phyloP scores from a whole-genome alignment of 805 yeast species.

The Candida krabiensis region DNA sequence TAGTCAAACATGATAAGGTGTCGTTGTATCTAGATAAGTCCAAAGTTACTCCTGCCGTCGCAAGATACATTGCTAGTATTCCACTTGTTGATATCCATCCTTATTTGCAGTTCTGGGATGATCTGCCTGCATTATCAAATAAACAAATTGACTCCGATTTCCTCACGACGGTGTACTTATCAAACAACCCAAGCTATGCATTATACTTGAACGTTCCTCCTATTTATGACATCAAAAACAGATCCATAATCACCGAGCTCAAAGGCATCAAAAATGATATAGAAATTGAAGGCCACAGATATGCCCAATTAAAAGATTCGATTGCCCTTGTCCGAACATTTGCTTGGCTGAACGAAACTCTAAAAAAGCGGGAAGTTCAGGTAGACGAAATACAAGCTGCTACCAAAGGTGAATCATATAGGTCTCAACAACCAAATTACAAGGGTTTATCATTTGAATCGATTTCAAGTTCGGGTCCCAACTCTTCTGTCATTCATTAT shows the following conservation, averaged over 20 bases:
- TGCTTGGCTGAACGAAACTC: constrained; percentile 76
- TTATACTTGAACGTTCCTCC: constrained; percentile 27
- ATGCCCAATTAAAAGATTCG: constrained; percentile 84
- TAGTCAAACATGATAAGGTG: constrained; percentile 40
- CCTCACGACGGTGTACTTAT: constrained; percentile 17
- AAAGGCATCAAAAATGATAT: constrained; percentile 74
- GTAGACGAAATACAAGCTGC: constrained; percentile 62
- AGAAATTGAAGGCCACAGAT: constrained; percentile 69
- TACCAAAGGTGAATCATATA: constrained; percentile 48
- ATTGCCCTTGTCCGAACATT: constrained; percentile 70
- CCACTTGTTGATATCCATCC: constrained; percentile 39
- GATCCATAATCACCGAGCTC: constrained; percentile 48
- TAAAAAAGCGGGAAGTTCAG: constrained; percentile 28
- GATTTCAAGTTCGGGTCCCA: constrained; percentile 73
- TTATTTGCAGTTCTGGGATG: constrained; percentile 61
- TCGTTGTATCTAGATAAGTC: constrained; percentile 42
- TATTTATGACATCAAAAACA: constrained; percentile 17
- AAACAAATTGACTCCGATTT: not conserved
- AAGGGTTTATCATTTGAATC: constrained; percentile 75
- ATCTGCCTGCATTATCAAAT: constrained; percentile 36
- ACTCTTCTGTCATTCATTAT: constrained; percentile 76
- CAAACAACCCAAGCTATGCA: constrained; percentile 30
- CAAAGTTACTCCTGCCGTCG: constrained; percentile 34
- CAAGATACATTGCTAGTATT: constrained; percentile 24
- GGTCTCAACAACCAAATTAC: constrained; percentile 45